phyloP scores from a whole-genome alignment of 2,329 filamentous ascomycete genomes.

The Aspergillus pseudonomiae region DNA sequence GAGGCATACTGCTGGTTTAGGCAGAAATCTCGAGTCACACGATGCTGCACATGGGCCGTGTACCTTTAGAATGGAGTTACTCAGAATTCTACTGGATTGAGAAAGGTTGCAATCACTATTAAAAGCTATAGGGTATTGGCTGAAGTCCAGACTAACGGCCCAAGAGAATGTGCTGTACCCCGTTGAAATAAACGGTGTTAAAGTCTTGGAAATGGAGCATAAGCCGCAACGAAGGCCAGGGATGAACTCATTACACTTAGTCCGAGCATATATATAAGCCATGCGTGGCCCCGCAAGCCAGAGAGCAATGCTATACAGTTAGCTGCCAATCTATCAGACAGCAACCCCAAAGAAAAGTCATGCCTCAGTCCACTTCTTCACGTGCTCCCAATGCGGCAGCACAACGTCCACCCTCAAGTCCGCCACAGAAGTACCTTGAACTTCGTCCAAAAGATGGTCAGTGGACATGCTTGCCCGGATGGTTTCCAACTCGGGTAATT shows the following conservation, averaged over 20 bases:
- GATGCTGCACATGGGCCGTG: too few relatives aligned
- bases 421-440: background rate
- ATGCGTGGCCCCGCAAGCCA: background rate
- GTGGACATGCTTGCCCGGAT: background rate
- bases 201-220: background rate
- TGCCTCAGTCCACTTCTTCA: background rate
- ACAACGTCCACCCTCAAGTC: background rate
- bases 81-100: too few relatives aligned
- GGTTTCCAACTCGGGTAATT: background rate
- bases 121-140: fast-evolving
- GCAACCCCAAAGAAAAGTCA: background rate
- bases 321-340: background rate
- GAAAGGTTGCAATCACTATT: too few relatives aligned
- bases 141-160: too few relatives aligned
- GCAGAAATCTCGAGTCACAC: too few relatives aligned
- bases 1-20: background rate
- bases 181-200: background rate
- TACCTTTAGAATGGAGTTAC: too few relatives aligned
- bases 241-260: background rate
- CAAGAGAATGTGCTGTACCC: too few relatives aligned
- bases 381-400: background rate
- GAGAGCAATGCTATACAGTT: background rate
- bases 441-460: constrained; percentile 9
- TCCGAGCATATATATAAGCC: background rate
- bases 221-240: too few relatives aligned